Evolutionary conservation across 345 rosid genomes (phyloP).

Genomic region (Punica granatum): DNA sequence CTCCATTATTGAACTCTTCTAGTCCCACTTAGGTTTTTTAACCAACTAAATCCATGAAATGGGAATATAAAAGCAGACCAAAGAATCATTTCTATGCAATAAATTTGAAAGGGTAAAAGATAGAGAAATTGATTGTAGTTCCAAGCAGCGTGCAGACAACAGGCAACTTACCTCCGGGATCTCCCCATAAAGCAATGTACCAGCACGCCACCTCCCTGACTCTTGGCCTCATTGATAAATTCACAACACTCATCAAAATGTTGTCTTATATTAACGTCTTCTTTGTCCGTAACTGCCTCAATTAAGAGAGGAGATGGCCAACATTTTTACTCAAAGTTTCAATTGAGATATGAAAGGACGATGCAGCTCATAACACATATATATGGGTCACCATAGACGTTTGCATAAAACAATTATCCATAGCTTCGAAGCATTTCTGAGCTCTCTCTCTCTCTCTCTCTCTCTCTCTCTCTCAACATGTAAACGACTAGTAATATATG

Average conservation of each 20-base stretch:
- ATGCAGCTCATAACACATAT: neutral
- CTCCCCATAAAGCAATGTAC: slow-evolving; percentile 74
- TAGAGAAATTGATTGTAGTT: neutral
- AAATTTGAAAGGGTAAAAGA: neutral
- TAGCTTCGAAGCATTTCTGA: neutral
- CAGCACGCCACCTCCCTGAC: slow-evolving; percentile 60
- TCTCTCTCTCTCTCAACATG: neutral
- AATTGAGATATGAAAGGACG: neutral
- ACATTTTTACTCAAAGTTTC: neutral
- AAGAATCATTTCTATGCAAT: neutral
- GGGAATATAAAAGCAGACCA: neutral
- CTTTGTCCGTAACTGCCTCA: slow-evolving; percentile 50
- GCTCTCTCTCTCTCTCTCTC: no score
- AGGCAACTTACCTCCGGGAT: slow-evolving; percentile 55
- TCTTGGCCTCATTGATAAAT: slow-evolving; percentile 64
- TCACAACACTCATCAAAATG: slow-evolving; percentile 58
- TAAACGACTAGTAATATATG: no score
- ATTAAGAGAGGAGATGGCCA: neutral
- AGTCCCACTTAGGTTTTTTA: neutral
- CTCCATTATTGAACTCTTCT: neutral
- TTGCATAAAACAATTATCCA: neutral
- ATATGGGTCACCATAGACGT: neutral
- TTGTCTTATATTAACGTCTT: slow-evolving; percentile 42
- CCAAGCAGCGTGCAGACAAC: slow-evolving; percentile 1
- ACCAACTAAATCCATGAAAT: neutral